These are phyloP conservation scores for Aspergillus melleus DNA, from an alignment of 2,329 filamentous ascomycete species.

Conservation along the genomic window DNA sequence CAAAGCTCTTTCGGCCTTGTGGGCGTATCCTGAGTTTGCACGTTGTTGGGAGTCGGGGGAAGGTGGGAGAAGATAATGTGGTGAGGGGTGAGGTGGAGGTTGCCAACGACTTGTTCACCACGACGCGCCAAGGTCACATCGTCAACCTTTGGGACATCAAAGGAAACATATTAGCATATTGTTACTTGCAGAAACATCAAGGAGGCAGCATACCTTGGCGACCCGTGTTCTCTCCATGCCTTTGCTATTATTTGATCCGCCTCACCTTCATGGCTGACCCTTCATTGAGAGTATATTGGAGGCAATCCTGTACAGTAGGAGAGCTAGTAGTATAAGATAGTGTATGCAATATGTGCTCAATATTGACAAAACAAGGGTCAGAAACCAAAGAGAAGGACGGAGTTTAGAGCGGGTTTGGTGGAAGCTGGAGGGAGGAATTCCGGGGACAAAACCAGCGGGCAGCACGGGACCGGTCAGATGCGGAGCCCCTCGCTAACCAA, in stretches of 20 bases:
- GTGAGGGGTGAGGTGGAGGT: constrained; percentile 63
- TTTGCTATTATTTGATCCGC: constrained; percentile 32
- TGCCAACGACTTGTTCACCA: constrained; percentile 58
- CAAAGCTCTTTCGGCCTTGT: constrained; percentile 70
- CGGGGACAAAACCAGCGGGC: constrained; percentile 11
- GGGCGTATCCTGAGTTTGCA: constrained; percentile 41
- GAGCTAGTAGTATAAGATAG: not conserved
- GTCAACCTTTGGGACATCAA: constrained; percentile 41
- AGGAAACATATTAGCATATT: not conserved
- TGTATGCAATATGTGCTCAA: not conserved
- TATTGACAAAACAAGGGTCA: not conserved
- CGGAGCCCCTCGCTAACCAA: constrained; percentile 23
- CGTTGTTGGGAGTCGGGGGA: constrained; percentile 43
- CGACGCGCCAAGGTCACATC: constrained; percentile 61
- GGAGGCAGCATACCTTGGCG: constrained; percentile 38
- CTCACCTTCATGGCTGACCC: constrained; percentile 32
- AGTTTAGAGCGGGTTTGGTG: not conserved
- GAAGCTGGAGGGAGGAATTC: not conserved
- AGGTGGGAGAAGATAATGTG: constrained; percentile 65
- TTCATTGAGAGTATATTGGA: constrained; percentile 7
- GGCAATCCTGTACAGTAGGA: constrained; percentile 5
- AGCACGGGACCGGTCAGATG: constrained; percentile 22
- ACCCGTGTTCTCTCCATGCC: constrained; percentile 48
- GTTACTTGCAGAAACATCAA: not conserved
- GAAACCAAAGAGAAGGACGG: not conserved